Evolutionary conservation across 164 flowering plant genomes (phyloP), one percentile per base, ranked within the genome.

Genomic region (Aristolochia contorta): DNA sequence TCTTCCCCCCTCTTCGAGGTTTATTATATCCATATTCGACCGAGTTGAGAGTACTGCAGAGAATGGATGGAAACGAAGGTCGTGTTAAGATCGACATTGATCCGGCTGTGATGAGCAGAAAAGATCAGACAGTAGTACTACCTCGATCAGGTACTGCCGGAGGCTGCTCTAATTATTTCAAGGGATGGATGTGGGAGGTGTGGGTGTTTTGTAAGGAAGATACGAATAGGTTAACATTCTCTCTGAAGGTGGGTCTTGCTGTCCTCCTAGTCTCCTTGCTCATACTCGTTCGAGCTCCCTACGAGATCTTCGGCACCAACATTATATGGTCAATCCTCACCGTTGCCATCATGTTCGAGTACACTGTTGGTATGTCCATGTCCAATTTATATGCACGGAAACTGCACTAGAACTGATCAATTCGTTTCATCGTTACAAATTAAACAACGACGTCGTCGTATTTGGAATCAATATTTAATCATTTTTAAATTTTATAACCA

Each of bases 281-380:
- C 47, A 82, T 84, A 61, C 77, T 89, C 18, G 61, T 82, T 70
- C 74, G 64, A 62, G 85, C 84, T 55, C 85, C 94, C 57, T 89
- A 83, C 74, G 78, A 79, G 21, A 60, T 85, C 14, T 89, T 89
- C 50, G 97, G 97, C 60, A 67, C 84, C 69, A 84, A 74, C 68
- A 82, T 87, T 70, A 84, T 89, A 33, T 89, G 97, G 94, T 79
- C 91, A 50, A 85, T 89, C 72, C 85, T 89, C 75, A 89, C 97
- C 13, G 89, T 85, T 55, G 97, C 86, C 71, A 75, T 87, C 73
- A 82, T 87, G 91, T 89, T 89, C 69, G 97, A 89, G 69, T 87
- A 85, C 59, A 89, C 94, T n/a, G 94, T 89, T 16, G 97, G 97
- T 89, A 86, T 47, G 86, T 66, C 13, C 59, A 27, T 53, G 57